Conservation (phyloP, 495 filamentous ascomycete species). For the Beverwykella pulmonaria region DNA sequence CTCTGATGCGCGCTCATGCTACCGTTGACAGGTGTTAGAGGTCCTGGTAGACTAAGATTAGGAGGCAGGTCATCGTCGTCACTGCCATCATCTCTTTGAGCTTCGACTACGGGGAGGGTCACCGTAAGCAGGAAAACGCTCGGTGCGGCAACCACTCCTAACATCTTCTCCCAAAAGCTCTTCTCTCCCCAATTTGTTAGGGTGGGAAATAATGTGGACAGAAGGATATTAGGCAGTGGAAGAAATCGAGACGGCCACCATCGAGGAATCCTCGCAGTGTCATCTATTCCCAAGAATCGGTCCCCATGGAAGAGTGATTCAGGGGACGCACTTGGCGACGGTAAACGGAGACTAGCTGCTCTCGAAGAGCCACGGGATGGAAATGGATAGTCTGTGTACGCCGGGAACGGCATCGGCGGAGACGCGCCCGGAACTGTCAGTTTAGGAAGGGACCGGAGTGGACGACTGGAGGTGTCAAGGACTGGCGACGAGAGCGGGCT, state of each 20-base stretch:
- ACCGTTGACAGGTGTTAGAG: slow-evolving; percentile 47
- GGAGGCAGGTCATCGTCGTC: slow-evolving; percentile 35
- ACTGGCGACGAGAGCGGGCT: slow-evolving; percentile 22
- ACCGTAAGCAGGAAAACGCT: slow-evolving; percentile 89
- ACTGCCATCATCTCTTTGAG: slow-evolving; percentile 57
- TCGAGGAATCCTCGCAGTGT: slow-evolving; percentile 31
- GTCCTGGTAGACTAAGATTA: slow-evolving; percentile 36
- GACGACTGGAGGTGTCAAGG: slow-evolving; percentile 4
- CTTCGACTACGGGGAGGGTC: slow-evolving; percentile 89
- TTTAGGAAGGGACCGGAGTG: slow-evolving; percentile 24
- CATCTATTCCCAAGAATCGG: slow-evolving; percentile 28
- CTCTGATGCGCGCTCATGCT: slow-evolving; percentile 25
- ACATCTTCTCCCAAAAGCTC: slow-evolving; percentile 69
- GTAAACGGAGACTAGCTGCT: slow-evolving; percentile 57
- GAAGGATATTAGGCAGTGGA: slow-evolving; percentile 68
- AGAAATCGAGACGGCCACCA: slow-evolving; percentile 78
- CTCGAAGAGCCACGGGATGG: slow-evolving; percentile 31
- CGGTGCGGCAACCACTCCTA: slow-evolving; percentile 80
- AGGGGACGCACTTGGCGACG: slow-evolving; percentile 56
- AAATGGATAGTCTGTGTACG: slow-evolving; percentile 52
- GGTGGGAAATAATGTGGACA: slow-evolving; percentile 84
- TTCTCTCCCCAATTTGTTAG: slow-evolving; percentile 79
- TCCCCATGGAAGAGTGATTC: slow-evolving; percentile 48
- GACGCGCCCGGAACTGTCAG: slow-evolving; percentile 40
- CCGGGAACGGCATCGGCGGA: slow-evolving; percentile 55